Evolutionary conservation across 2,329 filamentous ascomycete genomes (phyloP).

Genomic region (Coniella lustricola): DNA sequence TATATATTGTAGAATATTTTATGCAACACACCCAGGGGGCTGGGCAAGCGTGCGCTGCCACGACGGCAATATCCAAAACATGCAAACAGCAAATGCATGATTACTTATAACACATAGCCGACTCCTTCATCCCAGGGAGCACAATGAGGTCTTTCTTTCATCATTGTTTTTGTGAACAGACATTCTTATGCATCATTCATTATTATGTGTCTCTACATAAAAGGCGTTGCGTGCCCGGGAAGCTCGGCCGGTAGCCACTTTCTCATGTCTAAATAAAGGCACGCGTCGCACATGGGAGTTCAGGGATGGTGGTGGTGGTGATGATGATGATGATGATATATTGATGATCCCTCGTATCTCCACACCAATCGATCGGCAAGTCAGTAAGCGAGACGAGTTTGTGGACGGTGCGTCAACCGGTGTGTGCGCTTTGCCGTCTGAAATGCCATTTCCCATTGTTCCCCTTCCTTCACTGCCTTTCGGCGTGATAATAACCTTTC

Average conservation of each 20-base stretch:
- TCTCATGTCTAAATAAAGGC: constrained; percentile 8
- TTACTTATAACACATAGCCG: too few relatives aligned
- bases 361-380: constrained; percentile 2
- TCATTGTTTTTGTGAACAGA: too few relatives aligned
- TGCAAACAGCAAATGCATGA: too few relatives aligned
- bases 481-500: not conserved
- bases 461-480: not conserved
- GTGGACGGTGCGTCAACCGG: not conserved
- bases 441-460: too few relatives aligned
- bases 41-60: too few relatives aligned
- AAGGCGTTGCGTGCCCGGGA: constrained; percentile 14
- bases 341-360: too few relatives aligned
- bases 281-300: not conserved
- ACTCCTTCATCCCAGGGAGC: too few relatives aligned
- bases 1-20: too few relatives aligned
- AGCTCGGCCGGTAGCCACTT: constrained; percentile 7
- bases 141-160: too few relatives aligned
- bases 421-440: not conserved
- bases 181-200: constrained; percentile 28
- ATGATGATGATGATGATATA: not conserved
- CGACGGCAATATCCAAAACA: too few relatives aligned
- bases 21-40: too few relatives aligned
- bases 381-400: not conserved
- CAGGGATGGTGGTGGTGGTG: not conserved
- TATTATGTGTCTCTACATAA: constrained; percentile 30